Evolutionary conservation across 2,329 filamentous ascomycete genomes (phyloP).

Genomic region (Rutstroemia sp.): DNA sequence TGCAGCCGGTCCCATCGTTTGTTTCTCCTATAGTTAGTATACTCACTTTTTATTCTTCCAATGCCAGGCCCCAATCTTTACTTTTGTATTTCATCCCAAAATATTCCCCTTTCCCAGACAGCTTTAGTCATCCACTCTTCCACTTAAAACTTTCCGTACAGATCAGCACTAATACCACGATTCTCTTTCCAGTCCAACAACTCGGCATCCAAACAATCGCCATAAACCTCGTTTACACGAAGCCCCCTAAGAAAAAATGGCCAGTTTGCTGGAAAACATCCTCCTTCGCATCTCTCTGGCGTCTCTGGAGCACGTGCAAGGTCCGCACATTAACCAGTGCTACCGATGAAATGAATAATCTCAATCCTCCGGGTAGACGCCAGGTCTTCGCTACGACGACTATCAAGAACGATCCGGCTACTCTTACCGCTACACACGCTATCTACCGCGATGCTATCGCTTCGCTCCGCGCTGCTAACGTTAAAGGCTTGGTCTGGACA

Average conservation of each 20-base stretch:
- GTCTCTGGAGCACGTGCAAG: slow-evolving; percentile 31
- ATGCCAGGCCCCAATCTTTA: too few species aligned
- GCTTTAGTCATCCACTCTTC: too few species aligned
- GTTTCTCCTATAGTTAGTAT: slow-evolving; percentile 19
- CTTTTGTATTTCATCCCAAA: too few species aligned
- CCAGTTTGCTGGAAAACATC: slow-evolving; percentile 29
- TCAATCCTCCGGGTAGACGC: slow-evolving; percentile 28
- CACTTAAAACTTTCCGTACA: too few species aligned
- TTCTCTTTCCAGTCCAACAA: slow-evolving; percentile 8
- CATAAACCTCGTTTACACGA: slow-evolving; percentile 27
- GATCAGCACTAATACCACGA: too few species aligned
- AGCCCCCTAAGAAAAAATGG: slow-evolving; percentile 23
- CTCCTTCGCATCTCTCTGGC: slow-evolving; percentile 26
- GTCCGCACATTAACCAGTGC: slow-evolving; percentile 28
- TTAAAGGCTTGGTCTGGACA: slow-evolving; percentile 30
- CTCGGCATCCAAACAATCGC: slow-evolving; percentile 28
- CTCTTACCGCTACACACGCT: slow-evolving; percentile 25
- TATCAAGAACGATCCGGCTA: slow-evolving; percentile 30
- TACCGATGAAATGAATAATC: slow-evolving; percentile 29
- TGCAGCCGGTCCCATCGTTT: slow-evolving; percentile 25
- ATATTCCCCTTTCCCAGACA: too few species aligned
- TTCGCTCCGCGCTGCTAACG: slow-evolving; percentile 16
- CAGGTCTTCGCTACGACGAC: slow-evolving; percentile 32
- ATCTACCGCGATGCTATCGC: slow-evolving; percentile 26
- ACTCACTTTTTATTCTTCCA: too few species aligned